phyloP scores from a whole-genome alignment of 768 basidiomycete genomes.

The Dendrothele bispora region DNA sequence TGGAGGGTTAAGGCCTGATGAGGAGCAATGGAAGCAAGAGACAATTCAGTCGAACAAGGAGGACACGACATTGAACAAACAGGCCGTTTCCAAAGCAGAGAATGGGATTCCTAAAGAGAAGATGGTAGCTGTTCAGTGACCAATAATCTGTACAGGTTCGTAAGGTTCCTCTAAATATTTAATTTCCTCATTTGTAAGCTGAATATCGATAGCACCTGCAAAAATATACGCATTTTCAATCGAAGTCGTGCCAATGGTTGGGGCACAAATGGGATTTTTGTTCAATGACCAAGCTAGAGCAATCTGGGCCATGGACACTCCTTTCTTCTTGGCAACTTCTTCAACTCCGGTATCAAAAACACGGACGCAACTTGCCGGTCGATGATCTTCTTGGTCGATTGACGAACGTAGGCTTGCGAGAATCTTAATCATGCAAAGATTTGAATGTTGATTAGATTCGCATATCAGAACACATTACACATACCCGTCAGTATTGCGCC shows the following conservation, averaged over 20 bases:
- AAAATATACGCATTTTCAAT: conserved; percentile 31
- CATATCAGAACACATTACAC: neutral
- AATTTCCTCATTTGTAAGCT: conserved; percentile 40
- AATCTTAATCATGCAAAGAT: too few relatives aligned
- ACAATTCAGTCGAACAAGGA: too few relatives aligned
- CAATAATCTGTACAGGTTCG: conserved; percentile 6
- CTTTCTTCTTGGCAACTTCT: conserved; percentile 42
- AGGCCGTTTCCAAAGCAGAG: too few relatives aligned
- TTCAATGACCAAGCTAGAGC: conserved; percentile 42
- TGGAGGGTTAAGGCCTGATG: too few relatives aligned
- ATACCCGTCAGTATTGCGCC: conserved; percentile 19
- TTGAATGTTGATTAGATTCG: too few relatives aligned
- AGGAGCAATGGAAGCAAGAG: too few relatives aligned
- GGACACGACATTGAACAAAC: too few relatives aligned
- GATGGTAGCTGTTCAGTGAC: too few relatives aligned
- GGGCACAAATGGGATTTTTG: conserved; percentile 45
- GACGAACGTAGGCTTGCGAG: too few relatives aligned
- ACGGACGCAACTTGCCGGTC: conserved; percentile 23
- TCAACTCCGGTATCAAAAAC: conserved; percentile 36
- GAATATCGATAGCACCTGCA: conserved; percentile 23
- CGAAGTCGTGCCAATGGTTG: conserved; percentile 44
- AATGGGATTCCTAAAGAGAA: too few relatives aligned
- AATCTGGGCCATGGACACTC: conserved; percentile 46
- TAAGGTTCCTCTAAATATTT: conserved; percentile 40
- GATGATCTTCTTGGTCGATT: conserved; percentile 27